Evolutionary conservation across 345 rosid genomes (phyloP).

Genomic region (Brassica nigra): DNA sequence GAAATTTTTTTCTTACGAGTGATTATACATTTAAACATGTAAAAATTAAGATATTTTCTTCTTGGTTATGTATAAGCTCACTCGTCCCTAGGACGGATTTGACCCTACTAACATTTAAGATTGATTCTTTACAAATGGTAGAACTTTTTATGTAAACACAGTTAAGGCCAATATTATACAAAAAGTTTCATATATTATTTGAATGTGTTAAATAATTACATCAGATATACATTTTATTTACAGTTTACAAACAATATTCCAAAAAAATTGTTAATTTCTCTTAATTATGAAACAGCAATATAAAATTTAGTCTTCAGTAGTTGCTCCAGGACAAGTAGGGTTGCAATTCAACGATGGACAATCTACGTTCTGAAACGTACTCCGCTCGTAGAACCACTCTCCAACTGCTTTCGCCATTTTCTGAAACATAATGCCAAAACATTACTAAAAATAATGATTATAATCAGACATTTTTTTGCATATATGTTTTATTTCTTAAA

Average conservation of each 20-base stretch:
- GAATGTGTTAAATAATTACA: neutral
- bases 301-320: slow-evolving; percentile 30
- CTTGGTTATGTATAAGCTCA: no score
- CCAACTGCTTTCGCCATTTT: slow-evolving; percentile 84
- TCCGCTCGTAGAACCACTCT: slow-evolving; percentile 74
- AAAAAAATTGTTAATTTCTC: slow-evolving; percentile 6
- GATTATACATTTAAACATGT: no score
- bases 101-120: neutral
- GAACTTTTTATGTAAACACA: neutral
- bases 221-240: neutral
- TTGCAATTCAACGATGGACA: slow-evolving; percentile 83
- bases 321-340: slow-evolving; percentile 63
- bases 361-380: slow-evolving; percentile 62
- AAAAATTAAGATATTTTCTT: no score
- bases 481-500: neutral
- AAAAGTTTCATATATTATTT: neutral
- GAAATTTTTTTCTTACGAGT: no score
- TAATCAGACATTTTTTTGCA: neutral
- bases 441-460: neutral
- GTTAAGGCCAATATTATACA: no score
- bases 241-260: slow-evolving; percentile 2
- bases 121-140: neutral
- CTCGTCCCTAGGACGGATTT: no score
- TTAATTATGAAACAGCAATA: neutral
- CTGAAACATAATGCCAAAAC: slow-evolving; percentile 41